Base-by-base conservation (phyloP, 352 stramenopile species). In the Globisporangium rhizosaccharum region DNA sequence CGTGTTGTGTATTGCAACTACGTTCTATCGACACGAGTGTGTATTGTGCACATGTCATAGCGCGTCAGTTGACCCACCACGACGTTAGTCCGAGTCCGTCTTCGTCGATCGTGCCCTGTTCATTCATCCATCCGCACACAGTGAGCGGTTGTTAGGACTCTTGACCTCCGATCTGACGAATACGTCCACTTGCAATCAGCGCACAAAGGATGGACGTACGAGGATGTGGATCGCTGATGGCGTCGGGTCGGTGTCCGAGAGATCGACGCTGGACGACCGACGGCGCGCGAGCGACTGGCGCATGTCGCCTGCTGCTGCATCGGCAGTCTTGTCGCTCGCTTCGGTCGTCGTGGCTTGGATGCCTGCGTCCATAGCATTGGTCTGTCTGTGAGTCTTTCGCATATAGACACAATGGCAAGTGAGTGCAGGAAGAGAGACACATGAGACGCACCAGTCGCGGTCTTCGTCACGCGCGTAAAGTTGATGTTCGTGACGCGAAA, bases 401-500 rank as follows among this genome's bases (percentile, higher is more conserved):
- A 10, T 7, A 7, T 5, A 47, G 41, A 3, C 41, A 23, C 18
- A 10, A 18, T 4, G 11, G 1, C 10, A 2, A 1, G 23, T 23
- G 28, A 26, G 8, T 2, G 48, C 20, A 58, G 39, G n/a, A 39
- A 12, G 12, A 15, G 3, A 5, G 12, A 15, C 39, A 5, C 12
- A 23, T 7, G 15, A 47, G 41, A 10, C 45, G 14, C 55, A 61
- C 79, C 84, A 53, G 90, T 90, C 33, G 82, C 80, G n/a, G 85
- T 94, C 71, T 94, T 94, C 58, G 78, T 90, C 53, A 94, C 85
- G 30, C 79, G 80, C n/a, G 85, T 94, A 53, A 92, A 94, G 70
- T 91, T 94, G 67, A 94, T 92, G 61, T 87, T 94, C 44, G 85
- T 94, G 45, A 94, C 82, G 26, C 85, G 82, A 53, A 94, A 94